phyloP scores from a whole-genome alignment of 2,329 filamentous ascomycete genomes.

The Neonectria magnoliae region DNA sequence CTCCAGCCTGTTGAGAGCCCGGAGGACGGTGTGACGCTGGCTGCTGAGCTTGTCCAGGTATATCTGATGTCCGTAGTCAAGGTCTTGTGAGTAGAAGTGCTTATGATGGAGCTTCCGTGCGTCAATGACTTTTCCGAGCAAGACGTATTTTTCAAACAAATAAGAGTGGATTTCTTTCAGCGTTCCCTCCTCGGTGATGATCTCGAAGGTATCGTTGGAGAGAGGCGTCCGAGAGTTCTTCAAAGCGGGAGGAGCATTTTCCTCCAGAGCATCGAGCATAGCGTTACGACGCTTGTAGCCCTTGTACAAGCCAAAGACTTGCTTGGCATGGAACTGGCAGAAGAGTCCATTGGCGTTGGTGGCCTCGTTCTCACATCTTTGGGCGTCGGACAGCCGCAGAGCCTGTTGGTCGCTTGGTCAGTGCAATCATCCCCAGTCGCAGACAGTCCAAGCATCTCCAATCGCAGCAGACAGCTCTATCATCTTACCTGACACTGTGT shows the following conservation, averaged over 20 bases:
- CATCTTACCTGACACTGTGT: neutral
- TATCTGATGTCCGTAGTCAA: slow-evolving; percentile 40
- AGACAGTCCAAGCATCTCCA: too few species aligned
- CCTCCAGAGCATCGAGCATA: slow-evolving; percentile 33
- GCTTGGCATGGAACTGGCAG: slow-evolving; percentile 39
- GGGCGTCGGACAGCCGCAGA: slow-evolving; percentile 26
- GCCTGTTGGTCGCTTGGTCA: slow-evolving; percentile 17
- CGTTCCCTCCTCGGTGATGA: slow-evolving; percentile 19
- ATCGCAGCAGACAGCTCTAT: too few species aligned
- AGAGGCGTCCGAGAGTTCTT: slow-evolving; percentile 25
- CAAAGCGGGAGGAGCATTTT: slow-evolving; percentile 26
- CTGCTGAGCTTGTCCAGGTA: slow-evolving; percentile 42
- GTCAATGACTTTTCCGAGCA: slow-evolving; percentile 39
- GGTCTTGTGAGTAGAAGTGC: slow-evolving; percentile 38
- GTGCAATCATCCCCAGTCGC: neutral
- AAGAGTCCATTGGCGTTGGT: slow-evolving; percentile 39
- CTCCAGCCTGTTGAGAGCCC: slow-evolving; percentile 29
- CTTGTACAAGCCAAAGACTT: slow-evolving; percentile 37
- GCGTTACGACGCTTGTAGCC: slow-evolving; percentile 43
- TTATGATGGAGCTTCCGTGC: slow-evolving; percentile 40
- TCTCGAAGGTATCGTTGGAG: slow-evolving; percentile 36
- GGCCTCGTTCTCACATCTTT: slow-evolving; percentile 70
- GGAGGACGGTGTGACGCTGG: slow-evolving; percentile 30
- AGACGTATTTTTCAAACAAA: slow-evolving; percentile 36
- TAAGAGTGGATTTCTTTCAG: slow-evolving; percentile 32